A percentile compares a stretch with the other conserved stretches of the same genome.
Conservation (phyloP, 805 yeast genomes). For the Saturnispora galanensis region DNA sequence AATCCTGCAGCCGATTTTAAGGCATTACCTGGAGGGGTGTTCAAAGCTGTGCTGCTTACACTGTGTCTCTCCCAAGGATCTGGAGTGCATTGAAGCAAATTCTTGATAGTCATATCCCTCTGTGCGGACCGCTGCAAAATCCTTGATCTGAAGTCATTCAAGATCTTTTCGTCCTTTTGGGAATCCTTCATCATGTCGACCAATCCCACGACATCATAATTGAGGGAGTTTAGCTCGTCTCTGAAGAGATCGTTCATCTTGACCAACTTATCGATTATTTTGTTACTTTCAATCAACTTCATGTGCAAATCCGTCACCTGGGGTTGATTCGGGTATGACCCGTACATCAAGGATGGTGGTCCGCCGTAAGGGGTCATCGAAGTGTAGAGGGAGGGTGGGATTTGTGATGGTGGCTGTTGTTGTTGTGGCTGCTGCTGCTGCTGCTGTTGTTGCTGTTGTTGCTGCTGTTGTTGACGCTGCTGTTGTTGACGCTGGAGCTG, state of each 20-base stretch:
- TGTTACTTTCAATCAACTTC: neutral
- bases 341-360: slow-evolving; percentile 1
- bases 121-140: slow-evolving; percentile 25
- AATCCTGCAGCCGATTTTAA: neutral
- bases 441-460: slow-evolving; percentile 6
- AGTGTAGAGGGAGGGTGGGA: too few relatives aligned
- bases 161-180: slow-evolving; percentile 4
- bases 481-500: slow-evolving; percentile 6
- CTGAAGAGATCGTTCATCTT: slow-evolving; percentile 38
- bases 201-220: slow-evolving; percentile 42
- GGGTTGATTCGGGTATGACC: neutral
- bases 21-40: neutral
- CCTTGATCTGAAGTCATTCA: slow-evolving; percentile 22
- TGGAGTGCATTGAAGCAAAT: slow-evolving; percentile 12
- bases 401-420: neutral
- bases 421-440: slow-evolving; percentile 9
- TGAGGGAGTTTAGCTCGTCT: slow-evolving; percentile 39
- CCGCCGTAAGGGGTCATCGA: too few relatives aligned
- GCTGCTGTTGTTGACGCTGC: neutral
- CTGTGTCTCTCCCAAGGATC: slow-evolving; percentile 1
- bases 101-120: slow-evolving; percentile 24
- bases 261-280: slow-evolving; percentile 27
- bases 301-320: slow-evolving; percentile 3
- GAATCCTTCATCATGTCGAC: slow-evolving; percentile 32
- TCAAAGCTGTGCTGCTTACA: neutral